Conservation (phyloP, 441 rosid genomes). For the Bocquillonia castaneifolia region DNA sequence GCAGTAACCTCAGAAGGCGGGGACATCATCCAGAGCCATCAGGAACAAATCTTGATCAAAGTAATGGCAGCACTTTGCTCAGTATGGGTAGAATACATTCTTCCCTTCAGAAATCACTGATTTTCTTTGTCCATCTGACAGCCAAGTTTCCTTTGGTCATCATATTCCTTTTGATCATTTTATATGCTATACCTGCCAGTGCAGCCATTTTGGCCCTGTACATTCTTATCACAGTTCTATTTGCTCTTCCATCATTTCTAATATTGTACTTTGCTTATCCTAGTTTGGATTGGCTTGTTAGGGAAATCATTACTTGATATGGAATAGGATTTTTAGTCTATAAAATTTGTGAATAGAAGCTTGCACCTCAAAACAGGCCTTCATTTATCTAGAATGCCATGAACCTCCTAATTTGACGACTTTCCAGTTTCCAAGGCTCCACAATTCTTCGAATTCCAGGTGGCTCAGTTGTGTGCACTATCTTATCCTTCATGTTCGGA, state of each 20-base stretch:
- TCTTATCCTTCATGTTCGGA: background rate
- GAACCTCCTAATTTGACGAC: constrained; percentile 27
- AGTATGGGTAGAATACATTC: constrained; percentile 48
- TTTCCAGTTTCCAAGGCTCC: constrained; percentile 20
- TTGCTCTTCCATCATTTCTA: constrained; percentile 76
- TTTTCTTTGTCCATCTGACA: constrained; percentile 57
- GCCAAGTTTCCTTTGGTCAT: constrained; percentile 79
- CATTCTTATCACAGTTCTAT: constrained; percentile 63
- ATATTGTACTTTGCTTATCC: constrained; percentile 73
- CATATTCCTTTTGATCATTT: constrained; percentile 59
- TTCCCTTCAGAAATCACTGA: constrained; percentile 62
- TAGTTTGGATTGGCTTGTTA: constrained; percentile 85
- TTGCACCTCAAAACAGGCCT: constrained; percentile 17
- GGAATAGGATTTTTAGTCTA: constrained; percentile 12
- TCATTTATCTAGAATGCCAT: constrained; percentile 9
- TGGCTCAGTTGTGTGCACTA: background rate
- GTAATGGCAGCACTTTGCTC: constrained; percentile 24
- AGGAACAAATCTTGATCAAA: constrained; percentile 29
- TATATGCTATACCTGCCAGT: constrained; percentile 83
- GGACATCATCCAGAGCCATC: constrained; percentile 35
- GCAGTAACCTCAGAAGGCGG: constrained; percentile 27
- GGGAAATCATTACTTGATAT: constrained; percentile 69
- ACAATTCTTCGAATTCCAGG: constrained; percentile 7
- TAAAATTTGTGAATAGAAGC: constrained; percentile 22
- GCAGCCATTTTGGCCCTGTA: constrained; percentile 70